Conservation (phyloP, 768 basidiomycete species). For the Xerocomellus chrysenteron region DNA sequence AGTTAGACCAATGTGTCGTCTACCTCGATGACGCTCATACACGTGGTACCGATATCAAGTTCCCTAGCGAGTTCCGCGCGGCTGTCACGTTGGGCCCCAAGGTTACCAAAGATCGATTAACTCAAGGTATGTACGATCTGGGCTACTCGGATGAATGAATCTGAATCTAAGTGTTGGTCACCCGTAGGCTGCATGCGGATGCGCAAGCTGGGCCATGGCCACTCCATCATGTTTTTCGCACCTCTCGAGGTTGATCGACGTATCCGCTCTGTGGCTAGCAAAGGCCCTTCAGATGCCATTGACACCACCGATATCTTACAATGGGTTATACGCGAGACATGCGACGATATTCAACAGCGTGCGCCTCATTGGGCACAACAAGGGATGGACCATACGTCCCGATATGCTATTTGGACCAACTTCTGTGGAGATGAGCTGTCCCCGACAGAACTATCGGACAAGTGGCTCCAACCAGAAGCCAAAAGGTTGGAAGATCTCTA, state of each 20-base stretch:
- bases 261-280: slow-evolving; percentile 32
- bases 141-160: neutral
- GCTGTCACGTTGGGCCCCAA: slow-evolving; percentile 40
- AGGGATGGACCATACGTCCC: slow-evolving; percentile 18
- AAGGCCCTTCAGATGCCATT: neutral
- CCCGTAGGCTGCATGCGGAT: slow-evolving; percentile 51
- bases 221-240: slow-evolving; percentile 48
- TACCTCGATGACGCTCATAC: slow-evolving; percentile 44
- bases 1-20: slow-evolving; percentile 35
- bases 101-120: slow-evolving; percentile 37
- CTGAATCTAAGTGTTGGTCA: neutral
- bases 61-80: slow-evolving; percentile 34
- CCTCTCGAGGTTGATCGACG: slow-evolving; percentile 39
- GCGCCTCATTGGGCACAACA: slow-evolving; percentile 45
- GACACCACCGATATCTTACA: slow-evolving; percentile 37
- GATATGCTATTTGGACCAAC: slow-evolving; percentile 17
- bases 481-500: slow-evolving; percentile 39
- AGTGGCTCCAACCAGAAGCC: slow-evolving; percentile 44
- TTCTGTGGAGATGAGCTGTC: slow-evolving; percentile 2
- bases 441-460: neutral
- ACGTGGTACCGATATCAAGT: slow-evolving; percentile 39
- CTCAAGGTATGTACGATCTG: slow-evolving; percentile 29
- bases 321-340: slow-evolving; percentile 48
- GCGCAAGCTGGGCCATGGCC: slow-evolving; percentile 47
- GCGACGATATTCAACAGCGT: slow-evolving; percentile 39